phyloP scores from a whole-genome alignment of 1,139 yeast species.

The Debaryomyces fabryi region DNA sequence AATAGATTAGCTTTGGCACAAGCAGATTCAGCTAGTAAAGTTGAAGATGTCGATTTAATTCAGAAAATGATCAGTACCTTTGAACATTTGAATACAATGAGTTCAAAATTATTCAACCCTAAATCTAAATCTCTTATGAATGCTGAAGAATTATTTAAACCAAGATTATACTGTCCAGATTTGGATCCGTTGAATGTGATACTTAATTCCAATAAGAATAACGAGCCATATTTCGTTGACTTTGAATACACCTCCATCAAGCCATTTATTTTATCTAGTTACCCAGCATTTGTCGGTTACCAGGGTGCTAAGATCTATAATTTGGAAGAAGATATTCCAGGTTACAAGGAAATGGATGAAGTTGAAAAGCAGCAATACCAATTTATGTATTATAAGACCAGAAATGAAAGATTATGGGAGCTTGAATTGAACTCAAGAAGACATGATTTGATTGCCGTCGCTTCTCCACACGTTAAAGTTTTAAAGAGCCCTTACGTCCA shows the following conservation, averaged over 20 bases:
- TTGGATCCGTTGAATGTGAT: slow-evolving; percentile 88
- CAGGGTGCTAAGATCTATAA: slow-evolving; percentile 85
- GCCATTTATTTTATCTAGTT: slow-evolving; percentile 75
- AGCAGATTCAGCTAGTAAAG: slow-evolving; percentile 50
- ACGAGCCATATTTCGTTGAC: slow-evolving; percentile 61
- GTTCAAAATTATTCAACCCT: slow-evolving; percentile 57
- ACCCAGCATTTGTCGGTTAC: slow-evolving; percentile 84
- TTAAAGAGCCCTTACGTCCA: slow-evolving; percentile 68
- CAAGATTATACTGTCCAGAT: slow-evolving; percentile 80
- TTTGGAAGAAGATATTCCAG: slow-evolving; percentile 72
- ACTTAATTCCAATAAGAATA: slow-evolving; percentile 38
- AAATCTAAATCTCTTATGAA: slow-evolving; percentile 57
- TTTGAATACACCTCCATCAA: slow-evolving; percentile 79
- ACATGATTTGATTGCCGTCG: slow-evolving; percentile 72
- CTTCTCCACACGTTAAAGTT: slow-evolving; percentile 73
- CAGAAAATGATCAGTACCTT: slow-evolving; percentile 58
- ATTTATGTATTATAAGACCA: slow-evolving; percentile 84
- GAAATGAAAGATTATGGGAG: slow-evolving; percentile 92
- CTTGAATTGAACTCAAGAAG: slow-evolving; percentile 64
- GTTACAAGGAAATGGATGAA: slow-evolving; percentile 65
- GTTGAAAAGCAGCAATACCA: slow-evolving; percentile 78
- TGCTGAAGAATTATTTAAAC: slow-evolving; percentile 62
- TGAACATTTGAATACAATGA: slow-evolving; percentile 56
- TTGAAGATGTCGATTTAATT: slow-evolving; percentile 45
- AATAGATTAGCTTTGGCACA: slow-evolving; percentile 58